Evolutionary conservation across 192 early-diverging fungal genomes (phyloP).

Genomic region (Podila horticola): DNA sequence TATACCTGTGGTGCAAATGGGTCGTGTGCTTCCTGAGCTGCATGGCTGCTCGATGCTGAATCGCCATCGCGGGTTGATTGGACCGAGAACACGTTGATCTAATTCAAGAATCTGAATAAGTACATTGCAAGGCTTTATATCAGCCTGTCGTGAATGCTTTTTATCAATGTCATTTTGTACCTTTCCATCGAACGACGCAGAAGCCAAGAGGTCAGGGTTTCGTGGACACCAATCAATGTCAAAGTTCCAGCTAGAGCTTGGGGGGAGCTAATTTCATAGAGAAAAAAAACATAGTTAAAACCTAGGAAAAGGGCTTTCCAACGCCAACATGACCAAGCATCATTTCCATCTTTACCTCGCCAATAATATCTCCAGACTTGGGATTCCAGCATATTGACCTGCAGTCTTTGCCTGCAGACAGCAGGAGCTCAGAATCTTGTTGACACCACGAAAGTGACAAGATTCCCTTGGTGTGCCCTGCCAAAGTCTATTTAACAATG

Average conservation of each 20-base stretch:
- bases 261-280: constrained; percentile 63
- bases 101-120: not conserved
- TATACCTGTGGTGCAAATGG: constrained; percentile 75
- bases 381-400: constrained; percentile 95
- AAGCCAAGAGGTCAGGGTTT: constrained; percentile 91
- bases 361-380: constrained; percentile 80
- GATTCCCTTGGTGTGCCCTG: constrained; percentile 91
- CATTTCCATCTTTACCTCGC: constrained; percentile 63
- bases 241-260: constrained; percentile 92
- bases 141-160: no score
- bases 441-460: constrained; percentile 95
- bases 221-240: constrained; percentile 95
- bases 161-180: constrained; percentile 26
- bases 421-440: constrained; percentile 90
- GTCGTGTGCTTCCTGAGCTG: constrained; percentile 63
- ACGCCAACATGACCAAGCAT: not conserved
- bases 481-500: constrained; percentile 58
- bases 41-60: constrained; percentile 7
- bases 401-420: constrained; percentile 96
- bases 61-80: constrained; percentile 60
- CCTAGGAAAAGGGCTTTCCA: not conserved
- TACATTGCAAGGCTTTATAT: not conserved
- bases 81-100: constrained; percentile 84
- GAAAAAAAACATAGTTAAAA: not conserved
- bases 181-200: constrained; percentile 93